phyloP scores from a whole-genome alignment of 768 basidiomycete species.

The Tricholoma furcatifolium region DNA sequence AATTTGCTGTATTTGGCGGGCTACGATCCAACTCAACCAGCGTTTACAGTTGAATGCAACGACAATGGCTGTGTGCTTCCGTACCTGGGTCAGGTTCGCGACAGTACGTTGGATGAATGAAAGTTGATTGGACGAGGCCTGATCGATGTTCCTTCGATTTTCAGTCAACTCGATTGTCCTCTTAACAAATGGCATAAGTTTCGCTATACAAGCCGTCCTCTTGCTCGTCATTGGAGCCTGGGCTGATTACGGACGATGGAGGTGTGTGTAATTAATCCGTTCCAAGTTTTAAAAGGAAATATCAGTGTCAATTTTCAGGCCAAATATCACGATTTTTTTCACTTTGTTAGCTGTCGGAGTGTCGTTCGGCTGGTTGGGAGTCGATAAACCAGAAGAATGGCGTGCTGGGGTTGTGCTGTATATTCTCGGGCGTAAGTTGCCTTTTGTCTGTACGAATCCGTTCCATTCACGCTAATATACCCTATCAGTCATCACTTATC shows the following conservation, averaged over 20 bases:
- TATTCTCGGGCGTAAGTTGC: slow-evolving; percentile 56
- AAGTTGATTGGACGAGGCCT: not conserved
- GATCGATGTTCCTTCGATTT: not conserved
- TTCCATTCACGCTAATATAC: not conserved
- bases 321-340: slow-evolving; percentile 77
- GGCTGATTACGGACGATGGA: slow-evolving; percentile 84
- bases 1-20: slow-evolving; percentile 73
- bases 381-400: slow-evolving; percentile 65
- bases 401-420: slow-evolving; percentile 59
- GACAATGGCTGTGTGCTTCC: slow-evolving; percentile 61
- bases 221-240: slow-evolving; percentile 70
- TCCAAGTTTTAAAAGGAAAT: not conserved
- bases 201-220: slow-evolving; percentile 70
- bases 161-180: slow-evolving; percentile 77
- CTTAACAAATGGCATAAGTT: slow-evolving; percentile 77
- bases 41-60: slow-evolving; percentile 52
- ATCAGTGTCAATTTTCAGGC: slow-evolving; percentile 35
- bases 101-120: slow-evolving; percentile 42
- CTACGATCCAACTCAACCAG: slow-evolving; percentile 60
- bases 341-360: slow-evolving; percentile 64
- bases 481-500: slow-evolving; percentile 64
- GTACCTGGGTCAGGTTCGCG: slow-evolving; percentile 59
- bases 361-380: slow-evolving; percentile 78
- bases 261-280: slow-evolving; percentile 33
- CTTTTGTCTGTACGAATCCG: not conserved